phyloP scores from a whole-genome alignment of 164 flowering plant genomes.

The Tinospora cordifolia region DNA sequence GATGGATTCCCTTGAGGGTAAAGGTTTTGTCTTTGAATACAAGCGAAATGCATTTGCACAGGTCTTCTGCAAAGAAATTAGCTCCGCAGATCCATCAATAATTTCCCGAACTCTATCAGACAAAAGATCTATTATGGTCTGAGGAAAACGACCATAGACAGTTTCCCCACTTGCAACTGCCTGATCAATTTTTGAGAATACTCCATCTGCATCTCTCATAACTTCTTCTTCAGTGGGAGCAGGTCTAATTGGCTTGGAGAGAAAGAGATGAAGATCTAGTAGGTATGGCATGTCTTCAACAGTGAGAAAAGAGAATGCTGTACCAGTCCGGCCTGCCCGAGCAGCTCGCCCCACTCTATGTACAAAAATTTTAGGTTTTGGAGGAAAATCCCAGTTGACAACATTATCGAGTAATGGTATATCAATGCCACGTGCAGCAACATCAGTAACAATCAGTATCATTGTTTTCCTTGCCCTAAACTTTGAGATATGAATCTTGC shows the following conservation, averaged over 20 bases:
- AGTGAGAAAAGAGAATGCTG: constrained; percentile 83
- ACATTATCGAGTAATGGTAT: constrained; percentile 97
- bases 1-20: constrained; percentile 74
- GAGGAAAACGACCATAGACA: constrained; percentile 89
- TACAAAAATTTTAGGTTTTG: constrained; percentile 90
- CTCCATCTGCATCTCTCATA: constrained; percentile 51
- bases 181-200: constrained; percentile 52
- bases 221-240: constrained; percentile 91
- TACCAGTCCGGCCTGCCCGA: constrained; percentile 88
- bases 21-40: constrained; percentile 77
- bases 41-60: constrained; percentile 69
- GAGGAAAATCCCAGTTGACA: constrained; percentile 92
- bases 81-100: constrained; percentile 66
- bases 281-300: constrained; percentile 80
- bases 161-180: constrained; percentile 76
- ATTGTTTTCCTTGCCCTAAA: constrained; percentile 85
- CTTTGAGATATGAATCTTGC: constrained; percentile 70
- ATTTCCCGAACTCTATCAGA: constrained; percentile 73
- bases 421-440: constrained; percentile 97
- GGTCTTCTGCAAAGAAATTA: constrained; percentile 46
- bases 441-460: constrained; percentile 87
- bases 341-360: constrained; percentile 98
- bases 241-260: constrained; percentile 77
- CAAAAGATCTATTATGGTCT: constrained; percentile 66
- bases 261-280: constrained; percentile 94